Base-by-base conservation (phyloP, 805 yeast genomes). In the Wickerhamomyces canadensis region DNA sequence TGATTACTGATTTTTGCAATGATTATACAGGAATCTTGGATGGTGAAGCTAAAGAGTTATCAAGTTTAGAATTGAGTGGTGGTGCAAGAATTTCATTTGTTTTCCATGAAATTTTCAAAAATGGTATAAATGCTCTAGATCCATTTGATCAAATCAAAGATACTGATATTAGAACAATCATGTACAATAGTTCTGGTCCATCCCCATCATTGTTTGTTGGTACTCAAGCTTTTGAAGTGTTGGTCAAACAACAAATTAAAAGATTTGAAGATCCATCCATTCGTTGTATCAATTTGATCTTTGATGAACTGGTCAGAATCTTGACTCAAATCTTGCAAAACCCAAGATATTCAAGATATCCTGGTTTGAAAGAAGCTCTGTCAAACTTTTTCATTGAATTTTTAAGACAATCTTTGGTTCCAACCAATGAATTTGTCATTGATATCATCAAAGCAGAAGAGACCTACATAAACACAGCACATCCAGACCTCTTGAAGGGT, bases 51-150 rank as follows among this genome's bases (percentile, higher is more conserved):
- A 84, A 78, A 60, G 98, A 93, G 55, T 70, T 93, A 47, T 78
- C 94, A 8, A 78, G 89, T 9, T 76, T 81, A 54, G 98, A 93
- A 65, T 74, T 93, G 49, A 84, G 95, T 48, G 98, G 98, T 58
- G 98, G 96, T 64, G 98, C 98, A 0, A 84, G 98, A 72, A 84
- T 91, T 44, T 81, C 95, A 22, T 93, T 88, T 68, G 98, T 91
- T 15, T 93, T 91, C 70, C 98, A 91, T 61, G 98, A 91, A 67
- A 84, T 93, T 40, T 91, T 79, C 69, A 82, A 91, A 57, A 89
- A 86, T 60, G 98, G 98, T 65, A 74, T 91, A 38, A 76, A 78
- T 56, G 84, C 96, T 0, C 71, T 91, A 40, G 98, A 91, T 61
- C 98, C 98, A 35, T 93, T 87, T 60, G 97, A 91, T 58, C 95